phyloP scores from a whole-genome alignment of 1,284 basidiomycete genomes.

The Bondarzewia mesenterica region DNA sequence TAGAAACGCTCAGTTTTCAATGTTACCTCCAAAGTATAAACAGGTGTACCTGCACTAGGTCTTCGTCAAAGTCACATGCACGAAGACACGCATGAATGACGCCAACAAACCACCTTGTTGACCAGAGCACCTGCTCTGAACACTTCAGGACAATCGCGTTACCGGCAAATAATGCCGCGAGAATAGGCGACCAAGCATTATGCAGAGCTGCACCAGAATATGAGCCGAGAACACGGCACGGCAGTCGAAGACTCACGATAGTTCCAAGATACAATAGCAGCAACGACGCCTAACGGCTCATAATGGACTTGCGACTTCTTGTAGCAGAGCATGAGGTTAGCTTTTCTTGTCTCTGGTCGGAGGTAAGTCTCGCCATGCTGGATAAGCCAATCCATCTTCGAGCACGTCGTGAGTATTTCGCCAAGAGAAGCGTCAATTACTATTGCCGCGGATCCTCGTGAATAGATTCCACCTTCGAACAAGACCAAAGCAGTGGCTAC shows the following conservation, averaged over 20 bases:
- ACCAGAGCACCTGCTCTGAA: constrained; percentile 90
- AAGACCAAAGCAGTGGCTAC: constrained; percentile 21
- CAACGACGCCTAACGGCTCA: constrained; percentile 90
- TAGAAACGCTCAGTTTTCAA: too few species aligned
- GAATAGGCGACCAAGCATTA: constrained; percentile 89
- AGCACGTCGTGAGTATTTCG: constrained; percentile 83
- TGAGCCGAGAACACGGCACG: not conserved
- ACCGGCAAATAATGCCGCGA: constrained; percentile 85
- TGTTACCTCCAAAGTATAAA: too few species aligned
- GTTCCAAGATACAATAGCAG: constrained; percentile 93
- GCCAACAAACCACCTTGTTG: constrained; percentile 73
- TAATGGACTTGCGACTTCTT: constrained; percentile 82
- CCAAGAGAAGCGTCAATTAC: constrained; percentile 87
- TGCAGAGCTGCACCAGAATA: constrained; percentile 60
- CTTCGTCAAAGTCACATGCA: constrained; percentile 71
- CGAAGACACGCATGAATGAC: constrained; percentile 69
- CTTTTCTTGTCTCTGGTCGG: constrained; percentile 59
- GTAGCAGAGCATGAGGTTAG: constrained; percentile 78
- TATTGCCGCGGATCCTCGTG: constrained; percentile 21
- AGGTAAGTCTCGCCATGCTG: constrained; percentile 74
- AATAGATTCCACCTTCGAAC: too few species aligned
- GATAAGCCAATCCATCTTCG: constrained; percentile 85
- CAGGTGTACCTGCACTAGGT: constrained; percentile 73
- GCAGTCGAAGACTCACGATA: constrained; percentile 51
- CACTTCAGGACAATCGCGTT: constrained; percentile 91